phyloP scores from a whole-genome alignment of 768 basidiomycete genomes.

The Serendipita sp. region DNA sequence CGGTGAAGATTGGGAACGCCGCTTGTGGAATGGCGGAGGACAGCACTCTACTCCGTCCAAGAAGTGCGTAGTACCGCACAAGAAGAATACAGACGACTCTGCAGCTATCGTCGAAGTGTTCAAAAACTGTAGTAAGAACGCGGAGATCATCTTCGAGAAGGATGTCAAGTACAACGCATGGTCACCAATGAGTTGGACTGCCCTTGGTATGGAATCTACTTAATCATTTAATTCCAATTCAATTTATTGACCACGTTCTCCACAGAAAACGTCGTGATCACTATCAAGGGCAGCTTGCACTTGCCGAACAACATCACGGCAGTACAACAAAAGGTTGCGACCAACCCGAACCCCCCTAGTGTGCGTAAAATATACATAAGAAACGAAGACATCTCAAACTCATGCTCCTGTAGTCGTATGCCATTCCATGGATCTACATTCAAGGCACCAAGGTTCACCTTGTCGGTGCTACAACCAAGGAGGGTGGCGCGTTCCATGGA shows the following conservation, averaged over 20 bases:
- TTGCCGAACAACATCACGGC: constrained; percentile 28
- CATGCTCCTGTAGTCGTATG: constrained; percentile 13
- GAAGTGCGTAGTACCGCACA: constrained; percentile 7
- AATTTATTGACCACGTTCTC: background rate
- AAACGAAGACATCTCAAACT: background rate
- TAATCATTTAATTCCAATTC: background rate
- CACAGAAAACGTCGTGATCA: constrained; percentile 24
- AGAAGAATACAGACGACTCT: constrained; percentile 19
- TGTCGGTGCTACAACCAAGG: constrained; percentile 24
- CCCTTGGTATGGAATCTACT: background rate
- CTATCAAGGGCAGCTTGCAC: constrained; percentile 27
- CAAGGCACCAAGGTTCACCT: constrained; percentile 26
- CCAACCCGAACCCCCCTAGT: constrained; percentile 23
- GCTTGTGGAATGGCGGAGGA: background rate
- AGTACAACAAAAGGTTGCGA: constrained; percentile 26
- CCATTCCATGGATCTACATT: constrained; percentile 32
- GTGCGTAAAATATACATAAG: constrained; percentile 14
- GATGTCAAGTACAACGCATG: constrained; percentile 22
- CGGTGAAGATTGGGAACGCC: background rate
- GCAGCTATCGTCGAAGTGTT: constrained; percentile 22
- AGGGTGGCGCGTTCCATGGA: constrained; percentile 29
- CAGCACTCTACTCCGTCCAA: background rate
- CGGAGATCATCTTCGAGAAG: constrained; percentile 21
- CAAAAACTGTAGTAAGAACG: constrained; percentile 18
- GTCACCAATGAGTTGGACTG: constrained; percentile 21